Evolutionary conservation across 148 eudicot genomes (phyloP).

Genomic region (Fagopyrum homotropicum): DNA sequence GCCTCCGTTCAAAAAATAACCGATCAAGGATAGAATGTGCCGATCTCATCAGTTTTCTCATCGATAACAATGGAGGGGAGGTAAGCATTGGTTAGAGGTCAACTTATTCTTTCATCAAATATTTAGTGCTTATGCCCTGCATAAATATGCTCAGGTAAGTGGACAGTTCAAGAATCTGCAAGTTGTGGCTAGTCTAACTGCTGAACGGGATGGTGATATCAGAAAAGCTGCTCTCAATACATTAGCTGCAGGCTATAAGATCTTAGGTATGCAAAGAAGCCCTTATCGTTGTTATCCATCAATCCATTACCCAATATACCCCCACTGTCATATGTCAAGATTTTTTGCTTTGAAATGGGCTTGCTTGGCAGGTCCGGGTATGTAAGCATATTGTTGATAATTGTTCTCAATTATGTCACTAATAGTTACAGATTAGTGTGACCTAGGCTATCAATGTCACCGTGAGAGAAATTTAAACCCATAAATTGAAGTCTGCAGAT

Average conservation of each 20-base stretch:
- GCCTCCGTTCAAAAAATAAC: constrained; percentile 82
- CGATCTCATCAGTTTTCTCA: constrained; percentile 77
- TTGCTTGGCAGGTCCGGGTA: neutral
- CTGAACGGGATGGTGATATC: constrained; percentile 93
- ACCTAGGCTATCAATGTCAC: neutral
- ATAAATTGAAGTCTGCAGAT: neutral
- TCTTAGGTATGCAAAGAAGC: constrained; percentile 52
- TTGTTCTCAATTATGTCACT: neutral
- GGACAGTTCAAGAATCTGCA: constrained; percentile 91
- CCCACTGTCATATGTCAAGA: neutral
- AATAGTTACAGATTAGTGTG: neutral
- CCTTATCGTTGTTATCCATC: neutral
- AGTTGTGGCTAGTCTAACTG: constrained; percentile 87
- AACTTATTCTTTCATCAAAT: neutral
- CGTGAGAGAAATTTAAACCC: neutral
- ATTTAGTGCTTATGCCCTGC: neutral
- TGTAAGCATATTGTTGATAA: neutral
- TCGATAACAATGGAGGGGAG: constrained; percentile 82
- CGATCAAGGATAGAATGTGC: constrained; percentile 84
- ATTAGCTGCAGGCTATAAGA: constrained; percentile 86
- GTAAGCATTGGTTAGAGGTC: constrained; percentile 16
- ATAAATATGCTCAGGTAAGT: constrained; percentile 41
- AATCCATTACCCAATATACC: neutral
- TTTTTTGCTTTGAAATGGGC: neutral
- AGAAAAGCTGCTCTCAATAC: constrained; percentile 88